Base-by-base conservation (phyloP, 768 basidiomycete genomes). In the Imleria badia region DNA sequence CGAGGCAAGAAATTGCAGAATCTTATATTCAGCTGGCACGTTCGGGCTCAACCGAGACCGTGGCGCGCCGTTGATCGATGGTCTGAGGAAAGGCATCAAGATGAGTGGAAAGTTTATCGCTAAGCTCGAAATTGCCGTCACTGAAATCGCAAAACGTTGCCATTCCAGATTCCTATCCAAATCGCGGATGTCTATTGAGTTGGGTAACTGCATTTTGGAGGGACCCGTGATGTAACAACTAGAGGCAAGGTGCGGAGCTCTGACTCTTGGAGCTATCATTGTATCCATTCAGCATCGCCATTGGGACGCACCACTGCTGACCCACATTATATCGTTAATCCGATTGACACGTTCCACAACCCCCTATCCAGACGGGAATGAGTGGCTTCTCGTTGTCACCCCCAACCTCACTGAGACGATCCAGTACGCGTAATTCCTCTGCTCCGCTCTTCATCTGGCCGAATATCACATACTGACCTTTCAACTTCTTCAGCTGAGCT, bases 391-490 rank as follows among this genome's bases (percentile, higher is more conserved):
- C 77, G 34, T 74, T 72, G 10, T 64, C 65, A 22, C 68, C 65
- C 9, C 69, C 76, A 6, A 64, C 69, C 26, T 61, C 59, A 26
- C 71, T 64, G 31, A 78, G 64, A 23, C 63, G 67, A 19, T 70
- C 68, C 29, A 79, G 61, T 0, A 74, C 66, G 6, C 70, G 69
- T 50, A 62, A 61, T 10, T 67, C 73, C 3, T 65, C 66, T 22
- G n/a, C 48, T 41, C 75, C 62, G 54, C 70, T 72, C 7, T 63
- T 67, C 30, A 78, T 57, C 48, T 71, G 62, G 6, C 75, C 79
- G 56, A 78, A 81, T 6, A 73, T 72, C 48, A 76, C 77, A 54
- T 80, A 79, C 60, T 77, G 80, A 38, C 79, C 78, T n/a, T 72
- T 73, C 44, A 82, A 60, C 65, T 78, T 83, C 41, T 72, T 68